Conservation (phyloP, 495 filamentous ascomycete genomes). For the Penicillium lagena region DNA sequence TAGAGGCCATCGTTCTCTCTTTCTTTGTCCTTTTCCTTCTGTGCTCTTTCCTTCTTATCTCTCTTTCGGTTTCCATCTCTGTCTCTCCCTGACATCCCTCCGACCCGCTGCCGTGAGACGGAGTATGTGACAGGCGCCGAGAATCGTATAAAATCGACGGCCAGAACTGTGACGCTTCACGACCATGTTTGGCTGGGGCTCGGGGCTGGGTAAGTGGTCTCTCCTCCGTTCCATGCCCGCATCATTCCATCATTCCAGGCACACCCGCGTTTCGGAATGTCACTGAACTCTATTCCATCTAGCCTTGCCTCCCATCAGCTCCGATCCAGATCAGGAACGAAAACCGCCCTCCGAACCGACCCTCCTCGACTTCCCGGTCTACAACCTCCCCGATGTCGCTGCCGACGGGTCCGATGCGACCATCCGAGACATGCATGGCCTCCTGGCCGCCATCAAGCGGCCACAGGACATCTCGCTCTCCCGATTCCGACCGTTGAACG, state of each 20-base stretch:
- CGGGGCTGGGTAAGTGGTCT: conserved; percentile 25
- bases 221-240: not conserved
- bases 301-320: conserved; percentile 30
- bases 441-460: conserved; percentile 44
- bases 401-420: conserved; percentile 18
- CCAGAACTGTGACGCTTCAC: too few species aligned
- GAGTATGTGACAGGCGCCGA: conserved; percentile 7
- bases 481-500: conserved; percentile 47
- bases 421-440: conserved; percentile 27
- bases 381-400: conserved; percentile 23
- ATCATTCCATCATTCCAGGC: not conserved
- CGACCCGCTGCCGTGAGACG: not conserved
- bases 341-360: conserved; percentile 39
- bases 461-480: conserved; percentile 45
- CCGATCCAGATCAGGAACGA: conserved; percentile 37
- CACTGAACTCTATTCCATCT: not conserved
- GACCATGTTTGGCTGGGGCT: conserved; percentile 35
- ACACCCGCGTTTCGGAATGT: not conserved
- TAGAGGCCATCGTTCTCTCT: too few species aligned
- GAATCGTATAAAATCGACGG: too few species aligned
- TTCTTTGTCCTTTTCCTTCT: too few species aligned
- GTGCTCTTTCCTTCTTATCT: not conserved
- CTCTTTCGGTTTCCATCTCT: not conserved
- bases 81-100: not conserved
- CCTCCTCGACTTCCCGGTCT: conserved; percentile 44